Evolutionary conservation across 257 asterid species (phyloP).

Genomic region (Cinchona pubescens): DNA sequence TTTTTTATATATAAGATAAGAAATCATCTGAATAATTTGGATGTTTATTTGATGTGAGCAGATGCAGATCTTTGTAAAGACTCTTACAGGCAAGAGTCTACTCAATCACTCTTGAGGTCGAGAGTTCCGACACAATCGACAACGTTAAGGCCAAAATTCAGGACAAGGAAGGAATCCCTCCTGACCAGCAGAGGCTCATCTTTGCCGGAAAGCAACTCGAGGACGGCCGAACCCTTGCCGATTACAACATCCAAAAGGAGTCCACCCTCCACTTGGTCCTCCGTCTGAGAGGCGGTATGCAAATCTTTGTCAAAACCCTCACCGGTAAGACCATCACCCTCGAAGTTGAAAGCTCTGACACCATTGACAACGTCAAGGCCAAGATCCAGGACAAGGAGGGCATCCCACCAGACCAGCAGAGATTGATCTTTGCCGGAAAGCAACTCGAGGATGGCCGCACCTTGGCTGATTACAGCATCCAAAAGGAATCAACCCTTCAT

Average conservation of each 20-base stretch:
- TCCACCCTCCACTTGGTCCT: conserved; percentile 41
- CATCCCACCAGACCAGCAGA: conserved; percentile 45
- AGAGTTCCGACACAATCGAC: conserved; percentile 38
- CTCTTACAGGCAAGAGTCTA: conserved; percentile 40
- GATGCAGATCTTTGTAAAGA: conserved; percentile 44
- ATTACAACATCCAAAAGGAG: conserved; percentile 42
- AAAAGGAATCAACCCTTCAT: conserved; percentile 52
- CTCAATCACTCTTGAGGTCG: conserved; percentile 37
- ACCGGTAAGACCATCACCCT: conserved; percentile 42
- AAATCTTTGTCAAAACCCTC: conserved; percentile 40
- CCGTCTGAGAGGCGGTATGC: conserved; percentile 42
- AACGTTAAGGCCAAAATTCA: conserved; percentile 38
- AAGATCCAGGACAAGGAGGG: conserved; percentile 50
- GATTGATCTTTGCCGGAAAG: conserved; percentile 41
- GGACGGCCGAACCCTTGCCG: conserved; percentile 37
- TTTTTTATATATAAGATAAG: no score
- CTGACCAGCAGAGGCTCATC: conserved; percentile 41
- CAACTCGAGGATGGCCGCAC: conserved; percentile 44
- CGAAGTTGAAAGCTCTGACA: conserved; percentile 43
- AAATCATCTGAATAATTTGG: not conserved
- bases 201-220: conserved; percentile 36
- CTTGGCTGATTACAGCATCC: conserved; percentile 52
- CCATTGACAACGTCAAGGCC: conserved; percentile 42
- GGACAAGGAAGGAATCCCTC: conserved; percentile 41
- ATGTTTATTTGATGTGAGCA: conserved; percentile 1